phyloP scores from a whole-genome alignment of 2,329 filamentous ascomycete species.

The Neurospora crassa region DNA sequence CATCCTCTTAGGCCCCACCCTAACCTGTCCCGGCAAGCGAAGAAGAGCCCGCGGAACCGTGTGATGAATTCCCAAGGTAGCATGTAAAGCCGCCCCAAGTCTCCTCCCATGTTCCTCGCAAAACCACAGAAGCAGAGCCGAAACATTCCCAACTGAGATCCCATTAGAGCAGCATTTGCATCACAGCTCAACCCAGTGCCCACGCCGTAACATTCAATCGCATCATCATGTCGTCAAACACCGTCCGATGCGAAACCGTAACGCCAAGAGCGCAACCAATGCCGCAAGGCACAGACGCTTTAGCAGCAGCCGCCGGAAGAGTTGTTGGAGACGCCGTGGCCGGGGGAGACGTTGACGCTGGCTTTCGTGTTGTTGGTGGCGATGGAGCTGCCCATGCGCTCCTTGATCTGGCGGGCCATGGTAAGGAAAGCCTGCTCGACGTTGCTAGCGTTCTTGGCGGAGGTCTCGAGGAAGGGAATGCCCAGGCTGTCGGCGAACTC shows the following conservation, averaged over 20 bases:
- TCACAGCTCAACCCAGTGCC: slow-evolving; percentile 1
- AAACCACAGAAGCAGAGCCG: not conserved
- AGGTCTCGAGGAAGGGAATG: slow-evolving; percentile 99
- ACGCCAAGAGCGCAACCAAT: slow-evolving; percentile 13
- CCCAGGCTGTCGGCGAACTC: slow-evolving; percentile 98
- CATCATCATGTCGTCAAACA: slow-evolving; percentile 11
- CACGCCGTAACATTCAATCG: slow-evolving; percentile 12
- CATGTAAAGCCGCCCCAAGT: not conserved
- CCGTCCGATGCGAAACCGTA: slow-evolving; percentile 19
- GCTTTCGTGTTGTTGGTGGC: slow-evolving; percentile 96
- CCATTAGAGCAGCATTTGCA: not conserved
- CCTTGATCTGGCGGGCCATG: slow-evolving; percentile 99
- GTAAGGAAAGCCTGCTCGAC: slow-evolving; percentile 99
- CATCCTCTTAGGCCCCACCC: not conserved
- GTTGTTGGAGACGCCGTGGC: slow-evolving; percentile 71
- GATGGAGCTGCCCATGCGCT: slow-evolving; percentile 97
- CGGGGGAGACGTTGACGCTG: slow-evolving; percentile 89
- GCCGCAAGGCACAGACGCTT: slow-evolving; percentile 4
- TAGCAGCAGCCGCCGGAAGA: slow-evolving; percentile 27
- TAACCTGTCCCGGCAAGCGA: not conserved
- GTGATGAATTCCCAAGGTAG: not conserved
- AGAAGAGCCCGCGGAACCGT: not conserved
- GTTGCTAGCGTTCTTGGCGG: slow-evolving; percentile 98
- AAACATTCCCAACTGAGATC: not conserved
- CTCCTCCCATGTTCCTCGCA: not conserved